Percentiles rank a stretch among this genome's conserved stretches.
Conservation (phyloP, 2,329 filamentous ascomycete genomes). For the Colletotrichum cordylinicola region DNA sequence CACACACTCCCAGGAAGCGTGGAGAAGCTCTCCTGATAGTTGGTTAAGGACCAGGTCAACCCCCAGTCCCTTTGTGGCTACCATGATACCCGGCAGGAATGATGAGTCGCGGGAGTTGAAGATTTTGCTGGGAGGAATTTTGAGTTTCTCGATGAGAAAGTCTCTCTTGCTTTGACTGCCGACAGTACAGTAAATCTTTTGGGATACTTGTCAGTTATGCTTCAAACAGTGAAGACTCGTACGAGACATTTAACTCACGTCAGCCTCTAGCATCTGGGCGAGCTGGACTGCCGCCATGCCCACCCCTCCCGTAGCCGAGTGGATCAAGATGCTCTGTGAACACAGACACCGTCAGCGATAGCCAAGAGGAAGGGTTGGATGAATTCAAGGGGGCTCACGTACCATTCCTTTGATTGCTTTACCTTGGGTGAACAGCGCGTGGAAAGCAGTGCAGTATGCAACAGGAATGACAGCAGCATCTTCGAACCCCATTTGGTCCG, state of each 20-base stretch:
- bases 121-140: neutral
- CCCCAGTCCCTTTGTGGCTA: slow-evolving; percentile 14
- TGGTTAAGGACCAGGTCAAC: slow-evolving; percentile 47
- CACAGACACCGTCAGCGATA: neutral
- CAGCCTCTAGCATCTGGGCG: neutral
- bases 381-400: neutral
- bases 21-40: slow-evolving; percentile 45
- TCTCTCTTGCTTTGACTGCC: neutral
- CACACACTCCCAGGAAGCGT: slow-evolving; percentile 49
- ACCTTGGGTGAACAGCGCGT: slow-evolving; percentile 24
- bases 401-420: neutral
- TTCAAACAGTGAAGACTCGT: neutral
- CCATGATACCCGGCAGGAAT: neutral
- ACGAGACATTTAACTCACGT: slow-evolving; percentile 18
- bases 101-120: slow-evolving; percentile 2
- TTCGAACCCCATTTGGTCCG: slow-evolving; percentile 30
- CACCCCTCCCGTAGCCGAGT: neutral
- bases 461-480: slow-evolving; percentile 35
- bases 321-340: slow-evolving; percentile 28
- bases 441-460: slow-evolving; percentile 34
- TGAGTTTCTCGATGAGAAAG: neutral
- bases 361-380: neutral
- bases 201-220: neutral
- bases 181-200: slow-evolving; percentile 6
- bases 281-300: neutral